Base-by-base conservation (phyloP, 352 stramenopile species). In the Phytophthora constricta region DNA sequence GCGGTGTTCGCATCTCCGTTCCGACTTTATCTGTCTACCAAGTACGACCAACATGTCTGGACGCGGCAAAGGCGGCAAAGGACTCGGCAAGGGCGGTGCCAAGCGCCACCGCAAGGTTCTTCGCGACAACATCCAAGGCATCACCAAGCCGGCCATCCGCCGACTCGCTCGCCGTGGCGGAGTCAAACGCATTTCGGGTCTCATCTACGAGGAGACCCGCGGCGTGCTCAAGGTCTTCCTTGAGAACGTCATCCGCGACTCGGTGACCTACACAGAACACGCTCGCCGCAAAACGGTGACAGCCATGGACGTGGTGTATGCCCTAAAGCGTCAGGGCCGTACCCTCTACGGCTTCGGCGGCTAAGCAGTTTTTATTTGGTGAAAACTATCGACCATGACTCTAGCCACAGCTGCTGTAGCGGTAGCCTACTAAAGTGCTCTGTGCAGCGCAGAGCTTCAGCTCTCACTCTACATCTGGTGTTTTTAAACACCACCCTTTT, bases 181-280 rank as follows among this genome's bases (percentile, higher is more conserved):
- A 89, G 96, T 99, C 45, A 99, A 99, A 91, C 95, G 96, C 79
- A 99, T 99, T 75, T 98, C 89, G 25, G 96, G 97, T 63, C 86
- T 99, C 42, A 99, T 99, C 79, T 99, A 99, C 80, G 97, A 99
- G 82, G 97, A 99, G 80, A 99, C 96, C 37, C 92, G 96, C 70
- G 96, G 97, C 62, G 97, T 99, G 34, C 90, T 99, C 60, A 99
- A 99, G 89, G 96, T 98, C 25, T 99, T 99, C 84, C 87, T 99
- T 16, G 97, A 99, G 82, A 98, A 98, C 80, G 93, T 99, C 19
- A 99, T 99, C 82, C 84, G 91, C 71, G 95, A 99, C 78, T 95
- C 94, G 33, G 87, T 98, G 19, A 98, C 91, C 5, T 98, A 98
- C 86, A 98, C 95, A 37, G 95, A 98, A 86, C 93, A 98, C 78